Base-by-base conservation (phyloP, 352 stramenopile genomes). In the Pythium apleroticum region DNA sequence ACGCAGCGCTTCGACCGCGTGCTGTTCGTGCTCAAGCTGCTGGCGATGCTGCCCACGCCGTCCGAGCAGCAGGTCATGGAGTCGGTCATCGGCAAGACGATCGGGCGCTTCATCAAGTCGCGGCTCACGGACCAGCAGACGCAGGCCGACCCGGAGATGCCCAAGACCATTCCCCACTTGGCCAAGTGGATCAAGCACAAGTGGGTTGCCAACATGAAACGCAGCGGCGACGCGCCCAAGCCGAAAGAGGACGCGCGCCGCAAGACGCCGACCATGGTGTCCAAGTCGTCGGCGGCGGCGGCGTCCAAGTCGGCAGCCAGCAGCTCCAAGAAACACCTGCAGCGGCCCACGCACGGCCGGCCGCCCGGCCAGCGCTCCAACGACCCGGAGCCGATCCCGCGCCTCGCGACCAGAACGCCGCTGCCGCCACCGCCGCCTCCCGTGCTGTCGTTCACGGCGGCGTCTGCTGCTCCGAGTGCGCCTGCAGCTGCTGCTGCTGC, bases 141-240 rank as follows among this genome's bases (percentile, higher is more conserved):
- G 2, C 12, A 46, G n/a, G 46, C 59, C 28, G 64, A 67, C 27
- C 49, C 64, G 12, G 19, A 24, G 14, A 52, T 89, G 17, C 79
- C 84, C 9, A 75, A 72, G 57, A 78, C 71, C 33, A 75, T 89
- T 27, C 63, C 39, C 1, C 72, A 75, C 25, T 62, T 91, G 30
- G 80, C 82, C 7, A 86, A 81, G 73, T 93, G 82, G 82, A 89
- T 93, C 59, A 88, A 85, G 52, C 71, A 60, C 45, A 85, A 76
- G 28, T 91, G 84, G 84, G 73, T 85, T 4, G 63, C 76, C 24
- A 81, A 78, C 25, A 86, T 90, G 25, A 61, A 80, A 19, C 53
- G 54, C 15, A n/a, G 17, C 10, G 35, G 17, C 0, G 24, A 30
- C 5, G 4, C 20, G 22, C 35, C 31, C 19, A 60, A 30, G 24